phyloP scores from a whole-genome alignment of 2,329 filamentous ascomycete species.

The Didymella keratinophila region DNA sequence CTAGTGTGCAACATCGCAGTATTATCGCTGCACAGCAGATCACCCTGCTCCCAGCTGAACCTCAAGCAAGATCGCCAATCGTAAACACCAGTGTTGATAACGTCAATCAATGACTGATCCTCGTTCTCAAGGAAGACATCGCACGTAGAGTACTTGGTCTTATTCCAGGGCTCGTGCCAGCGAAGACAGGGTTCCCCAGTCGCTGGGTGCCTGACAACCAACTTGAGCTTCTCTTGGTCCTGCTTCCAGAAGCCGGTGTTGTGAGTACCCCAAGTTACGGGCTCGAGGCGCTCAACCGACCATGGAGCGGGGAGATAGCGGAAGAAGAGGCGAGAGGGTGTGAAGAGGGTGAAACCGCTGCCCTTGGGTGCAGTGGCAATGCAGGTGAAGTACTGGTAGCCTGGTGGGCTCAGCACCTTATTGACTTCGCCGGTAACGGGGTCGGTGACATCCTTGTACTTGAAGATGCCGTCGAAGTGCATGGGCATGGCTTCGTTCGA shows the following conservation, averaged over 20 bases:
- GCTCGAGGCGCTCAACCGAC: conserved; percentile 48
- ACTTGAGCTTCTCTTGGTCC: conserved; percentile 54
- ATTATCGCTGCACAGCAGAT: conserved; percentile 64
- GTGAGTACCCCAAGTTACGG: conserved; percentile 44
- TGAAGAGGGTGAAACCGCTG: conserved; percentile 64
- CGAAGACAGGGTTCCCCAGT: conserved; percentile 60
- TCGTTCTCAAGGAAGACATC: conserved; percentile 55
- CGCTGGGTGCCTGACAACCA: conserved; percentile 57
- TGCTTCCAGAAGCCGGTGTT: conserved; percentile 43
- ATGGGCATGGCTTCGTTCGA: conserved; percentile 61
- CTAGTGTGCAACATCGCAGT: conserved; percentile 57
- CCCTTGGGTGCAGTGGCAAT: conserved; percentile 58
- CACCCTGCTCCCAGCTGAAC: conserved; percentile 64
- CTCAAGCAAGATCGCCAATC: conserved; percentile 61
- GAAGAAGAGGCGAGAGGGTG: conserved; percentile 61
- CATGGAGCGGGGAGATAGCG: conserved; percentile 54
- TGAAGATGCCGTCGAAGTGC: conserved; percentile 66
- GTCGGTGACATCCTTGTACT: conserved; percentile 53
- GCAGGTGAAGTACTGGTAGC: conserved; percentile 63
- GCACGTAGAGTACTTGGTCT: conserved; percentile 60
- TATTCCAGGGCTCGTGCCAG: conserved; percentile 65
- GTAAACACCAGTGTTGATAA: conserved; percentile 56
- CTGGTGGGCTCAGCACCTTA: conserved; percentile 42
- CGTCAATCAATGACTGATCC: conserved; percentile 48
- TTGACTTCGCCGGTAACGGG: conserved; percentile 53